Percentiles rank a stretch among this genome's conserved stretches.
Conservation (phyloP, 2,329 filamentous ascomycete genomes). For the Calonectria leucothoes region DNA sequence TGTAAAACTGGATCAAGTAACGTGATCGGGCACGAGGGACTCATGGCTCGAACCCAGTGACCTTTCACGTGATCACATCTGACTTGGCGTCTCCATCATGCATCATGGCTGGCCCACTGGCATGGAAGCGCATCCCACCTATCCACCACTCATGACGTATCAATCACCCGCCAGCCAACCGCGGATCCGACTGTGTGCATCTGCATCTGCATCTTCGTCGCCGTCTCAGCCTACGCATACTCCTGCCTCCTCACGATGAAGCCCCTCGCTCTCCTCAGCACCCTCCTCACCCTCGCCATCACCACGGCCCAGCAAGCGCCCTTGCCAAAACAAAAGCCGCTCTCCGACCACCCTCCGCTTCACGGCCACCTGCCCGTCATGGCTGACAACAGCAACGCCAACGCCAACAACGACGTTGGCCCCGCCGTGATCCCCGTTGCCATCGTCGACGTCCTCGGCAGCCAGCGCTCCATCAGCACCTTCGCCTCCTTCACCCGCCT, state of each 20-base stretch:
- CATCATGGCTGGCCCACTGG: neutral
- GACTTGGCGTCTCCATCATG: neutral
- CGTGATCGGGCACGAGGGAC: neutral
- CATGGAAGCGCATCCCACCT: neutral
- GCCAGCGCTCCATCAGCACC: constrained; percentile 81
- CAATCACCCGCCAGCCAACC: constrained; percentile 10
- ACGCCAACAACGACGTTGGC: constrained; percentile 24
- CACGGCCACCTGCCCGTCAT: constrained; percentile 43
- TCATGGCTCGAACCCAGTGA: neutral
- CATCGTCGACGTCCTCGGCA: constrained; percentile 86
- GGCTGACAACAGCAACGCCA: constrained; percentile 25
- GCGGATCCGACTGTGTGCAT: neutral
- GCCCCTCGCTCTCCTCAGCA: constrained; percentile 29
- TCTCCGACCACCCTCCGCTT: constrained; percentile 22
- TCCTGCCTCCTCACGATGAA: constrained; percentile 31
- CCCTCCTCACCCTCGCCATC: constrained; percentile 30
- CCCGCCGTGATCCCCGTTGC: constrained; percentile 64
- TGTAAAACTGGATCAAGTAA: neutral
- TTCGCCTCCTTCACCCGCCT: constrained; percentile 87
- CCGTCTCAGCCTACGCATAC: neutral
- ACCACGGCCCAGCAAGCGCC: constrained; percentile 21
- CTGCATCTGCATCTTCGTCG: constrained; percentile 9
- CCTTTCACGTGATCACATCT: neutral
- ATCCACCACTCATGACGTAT: constrained; percentile 26
- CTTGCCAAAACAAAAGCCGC: neutral